Evolutionary conservation across 148 eudicot genomes (phyloP).

Genomic region (Drosera capensis): DNA sequence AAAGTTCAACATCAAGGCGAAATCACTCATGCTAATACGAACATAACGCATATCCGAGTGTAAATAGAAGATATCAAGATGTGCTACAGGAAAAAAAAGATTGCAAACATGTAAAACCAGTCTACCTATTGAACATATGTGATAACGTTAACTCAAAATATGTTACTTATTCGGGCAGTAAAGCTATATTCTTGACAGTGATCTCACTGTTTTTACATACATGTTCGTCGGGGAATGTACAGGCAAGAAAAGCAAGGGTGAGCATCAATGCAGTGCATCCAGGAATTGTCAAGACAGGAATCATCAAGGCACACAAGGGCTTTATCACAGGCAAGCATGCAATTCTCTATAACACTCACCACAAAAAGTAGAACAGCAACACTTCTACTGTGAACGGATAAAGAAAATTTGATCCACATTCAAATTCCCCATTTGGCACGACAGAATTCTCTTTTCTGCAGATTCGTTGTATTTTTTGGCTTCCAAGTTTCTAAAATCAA

Average conservation of each 20-base stretch:
- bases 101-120: no score
- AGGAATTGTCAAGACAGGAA: slow-evolving; percentile 94
- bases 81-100: no score
- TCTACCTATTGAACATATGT: no score
- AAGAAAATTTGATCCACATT: not conserved
- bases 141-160: no score
- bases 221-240: slow-evolving; percentile 1
- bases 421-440: not conserved
- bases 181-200: not conserved
- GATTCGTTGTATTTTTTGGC: slow-evolving; percentile 84
- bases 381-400: no score
- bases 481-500: slow-evolving; percentile 71
- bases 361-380: no score
- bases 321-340: slow-evolving; percentile 73
- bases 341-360: not conserved
- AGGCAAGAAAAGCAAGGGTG: slow-evolving; percentile 76
- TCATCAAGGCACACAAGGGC: slow-evolving; percentile 79
- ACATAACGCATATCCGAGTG: no score
- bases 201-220: not conserved
- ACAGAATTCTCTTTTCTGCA: slow-evolving; percentile 14
- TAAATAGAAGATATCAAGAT: no score
- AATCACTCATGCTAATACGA: no score
- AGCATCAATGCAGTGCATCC: slow-evolving; percentile 89
- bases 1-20: no score
- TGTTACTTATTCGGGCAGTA: not conserved